A percentile compares a stretch with the other conserved stretches of the same genome.
Conservation (phyloP, 441 rosid species). For the Omphalea diandra region DNA sequence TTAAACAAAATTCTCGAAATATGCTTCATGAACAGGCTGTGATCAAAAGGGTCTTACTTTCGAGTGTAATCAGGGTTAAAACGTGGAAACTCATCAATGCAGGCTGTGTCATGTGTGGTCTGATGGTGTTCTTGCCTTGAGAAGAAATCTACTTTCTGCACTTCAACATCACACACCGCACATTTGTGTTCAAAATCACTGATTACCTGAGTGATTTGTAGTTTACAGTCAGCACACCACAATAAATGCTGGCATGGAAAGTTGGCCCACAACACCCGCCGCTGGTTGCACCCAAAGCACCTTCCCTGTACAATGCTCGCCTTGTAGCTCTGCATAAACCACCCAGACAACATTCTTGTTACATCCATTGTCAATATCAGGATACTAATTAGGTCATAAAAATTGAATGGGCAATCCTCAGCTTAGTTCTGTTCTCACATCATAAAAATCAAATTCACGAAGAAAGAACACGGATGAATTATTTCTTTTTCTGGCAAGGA, state of each 20-base stretch:
- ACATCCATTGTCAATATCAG: background rate
- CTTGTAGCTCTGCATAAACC: conserved; percentile 52
- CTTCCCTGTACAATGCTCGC: conserved; percentile 38
- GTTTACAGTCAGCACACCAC: conserved; percentile 72
- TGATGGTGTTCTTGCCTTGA: conserved; percentile 19
- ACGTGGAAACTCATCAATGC: conserved; percentile 23
- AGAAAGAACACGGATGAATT: conserved; percentile 56
- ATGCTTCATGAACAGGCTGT: background rate
- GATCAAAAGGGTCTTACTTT: conserved; percentile 22
- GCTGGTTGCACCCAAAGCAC: conserved; percentile 70
- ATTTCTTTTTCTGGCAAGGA: conserved; percentile 46
- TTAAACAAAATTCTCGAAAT: background rate
- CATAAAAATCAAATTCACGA: conserved; percentile 74
- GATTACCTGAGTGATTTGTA: conserved; percentile 31
- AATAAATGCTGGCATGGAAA: conserved; percentile 69
- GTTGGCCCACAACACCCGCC: conserved; percentile 53
- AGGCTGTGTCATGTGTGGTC: conserved; percentile 12
- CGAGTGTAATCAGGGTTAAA: conserved; percentile 11
- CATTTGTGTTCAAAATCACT: conserved; percentile 54
- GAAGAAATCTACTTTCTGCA: conserved; percentile 42
- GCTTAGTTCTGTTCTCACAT: conserved; percentile 41
- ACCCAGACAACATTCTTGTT: background rate
- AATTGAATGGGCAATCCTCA: background rate
- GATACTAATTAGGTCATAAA: background rate
- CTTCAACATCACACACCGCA: conserved; percentile 64